These are phyloP conservation scores for Solanum bulbocastanum DNA, from an alignment of 257 asterid species.

Conservation along the genomic window DNA sequence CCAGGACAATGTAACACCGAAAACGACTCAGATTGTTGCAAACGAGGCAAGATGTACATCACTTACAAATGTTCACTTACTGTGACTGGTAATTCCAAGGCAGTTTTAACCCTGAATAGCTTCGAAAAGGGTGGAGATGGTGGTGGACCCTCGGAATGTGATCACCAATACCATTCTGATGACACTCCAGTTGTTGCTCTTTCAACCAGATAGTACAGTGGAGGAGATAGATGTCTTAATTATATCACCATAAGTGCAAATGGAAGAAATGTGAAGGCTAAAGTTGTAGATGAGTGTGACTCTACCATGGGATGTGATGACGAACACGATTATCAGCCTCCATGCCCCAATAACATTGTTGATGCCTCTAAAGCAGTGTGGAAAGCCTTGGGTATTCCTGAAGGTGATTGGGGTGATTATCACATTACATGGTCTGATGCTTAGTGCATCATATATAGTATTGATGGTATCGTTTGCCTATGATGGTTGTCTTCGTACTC, in stretches of 20 bases:
- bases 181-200: constrained; percentile 26
- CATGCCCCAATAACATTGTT: constrained; percentile 36
- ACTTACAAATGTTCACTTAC: constrained; percentile 32
- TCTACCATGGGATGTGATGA: constrained; percentile 38
- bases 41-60: constrained; percentile 15
- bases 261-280: constrained; percentile 21
- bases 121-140: constrained; percentile 39
- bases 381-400: constrained; percentile 25
- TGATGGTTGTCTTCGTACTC: background rate
- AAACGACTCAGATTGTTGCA: constrained; percentile 25
- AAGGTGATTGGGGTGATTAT: constrained; percentile 24
- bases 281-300: constrained; percentile 41
- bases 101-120: constrained; percentile 31
- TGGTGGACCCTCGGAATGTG: constrained; percentile 31
- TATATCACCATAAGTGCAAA: constrained; percentile 17
- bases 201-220: constrained; percentile 35
- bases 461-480: background rate
- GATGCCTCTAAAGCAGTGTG: constrained; percentile 43
- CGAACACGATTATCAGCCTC: constrained; percentile 37
- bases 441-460: background rate
- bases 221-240: constrained; percentile 18
- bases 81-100: constrained; percentile 15
- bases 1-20: constrained; percentile 34
- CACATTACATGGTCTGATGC: constrained; percentile 39
- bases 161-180: constrained; percentile 28